These are phyloP conservation scores for Alopecurus myosuroides DNA, from an alignment of 176 grass and related monocot species.

Conservation along the genomic window DNA sequence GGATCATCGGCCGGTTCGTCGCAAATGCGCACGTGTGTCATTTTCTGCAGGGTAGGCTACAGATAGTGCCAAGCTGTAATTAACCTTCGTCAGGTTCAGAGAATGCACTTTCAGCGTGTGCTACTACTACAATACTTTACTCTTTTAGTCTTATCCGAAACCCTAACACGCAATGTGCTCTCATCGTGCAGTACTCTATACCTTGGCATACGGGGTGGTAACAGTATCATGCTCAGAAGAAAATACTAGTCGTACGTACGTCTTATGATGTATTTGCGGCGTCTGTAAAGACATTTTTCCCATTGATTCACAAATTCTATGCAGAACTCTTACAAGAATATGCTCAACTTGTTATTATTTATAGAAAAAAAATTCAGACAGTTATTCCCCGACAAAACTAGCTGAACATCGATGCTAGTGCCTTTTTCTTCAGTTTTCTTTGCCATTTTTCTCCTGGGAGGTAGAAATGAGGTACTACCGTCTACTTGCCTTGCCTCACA, in stretches of 20 bases:
- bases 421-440: neutral
- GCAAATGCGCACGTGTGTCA: slow-evolving; percentile 27
- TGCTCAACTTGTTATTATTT: neutral
- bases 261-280: neutral
- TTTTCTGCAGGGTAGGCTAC: slow-evolving; percentile 6
- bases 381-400: neutral
- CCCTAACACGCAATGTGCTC: neutral
- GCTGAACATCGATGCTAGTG: neutral
- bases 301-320: neutral
- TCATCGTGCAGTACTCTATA: neutral
- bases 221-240: neutral
- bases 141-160: slow-evolving; percentile 23
- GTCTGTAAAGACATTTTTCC: neutral
- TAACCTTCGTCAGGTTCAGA: slow-evolving; percentile 11
- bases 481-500: neutral
- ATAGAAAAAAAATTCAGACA: too few relatives aligned
- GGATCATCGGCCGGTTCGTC: neutral
- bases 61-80: neutral
- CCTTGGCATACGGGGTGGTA: neutral
- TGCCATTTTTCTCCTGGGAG: neutral
- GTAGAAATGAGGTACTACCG: neutral
- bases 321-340: neutral
- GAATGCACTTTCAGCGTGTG: slow-evolving; percentile 22
- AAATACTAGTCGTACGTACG: neutral
- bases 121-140: neutral